Conservation (phyloP, 345 rosid genomes). For the Acer campestre region DNA sequence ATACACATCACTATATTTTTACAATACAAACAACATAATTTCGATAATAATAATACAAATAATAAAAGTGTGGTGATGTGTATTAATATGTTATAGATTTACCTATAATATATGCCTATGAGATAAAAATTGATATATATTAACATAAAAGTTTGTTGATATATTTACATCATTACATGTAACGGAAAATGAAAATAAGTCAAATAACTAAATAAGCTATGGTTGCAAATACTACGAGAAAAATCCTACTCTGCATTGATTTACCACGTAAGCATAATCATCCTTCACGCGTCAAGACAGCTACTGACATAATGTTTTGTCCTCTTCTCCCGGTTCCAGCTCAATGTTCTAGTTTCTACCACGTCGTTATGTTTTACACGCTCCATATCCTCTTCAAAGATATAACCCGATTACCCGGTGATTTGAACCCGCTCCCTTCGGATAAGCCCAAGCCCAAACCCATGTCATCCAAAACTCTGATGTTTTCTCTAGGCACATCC, state of each 20-base stretch:
- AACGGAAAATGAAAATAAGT: too few relatives aligned
- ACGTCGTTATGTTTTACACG: neutral
- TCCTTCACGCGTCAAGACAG: neutral
- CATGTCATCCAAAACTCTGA: constrained; percentile 20
- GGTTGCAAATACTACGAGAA: neutral
- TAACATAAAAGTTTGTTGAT: too few relatives aligned
- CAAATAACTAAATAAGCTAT: neutral
- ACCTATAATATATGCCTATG: too few relatives aligned
- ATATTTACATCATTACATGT: neutral
- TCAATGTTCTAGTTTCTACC: neutral
- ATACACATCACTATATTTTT: too few relatives aligned
- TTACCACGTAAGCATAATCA: neutral
- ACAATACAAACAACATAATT: too few relatives aligned
- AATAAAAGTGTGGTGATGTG: too few relatives aligned
- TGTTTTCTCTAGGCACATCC: constrained; percentile 34
- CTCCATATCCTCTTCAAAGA: constrained; percentile 42
- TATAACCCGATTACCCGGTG: constrained; percentile 33
- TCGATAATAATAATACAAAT: too few relatives aligned
- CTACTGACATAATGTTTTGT: neutral
- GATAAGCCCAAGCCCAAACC: constrained; percentile 24
- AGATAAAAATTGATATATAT: too few relatives aligned
- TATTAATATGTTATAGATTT: too few relatives aligned
- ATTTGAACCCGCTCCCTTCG: constrained; percentile 23
- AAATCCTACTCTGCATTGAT: neutral
- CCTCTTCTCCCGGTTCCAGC: neutral